Base-by-base conservation (phyloP, 1,284 basidiomycete species). In the Heterobasidion occidentale region DNA sequence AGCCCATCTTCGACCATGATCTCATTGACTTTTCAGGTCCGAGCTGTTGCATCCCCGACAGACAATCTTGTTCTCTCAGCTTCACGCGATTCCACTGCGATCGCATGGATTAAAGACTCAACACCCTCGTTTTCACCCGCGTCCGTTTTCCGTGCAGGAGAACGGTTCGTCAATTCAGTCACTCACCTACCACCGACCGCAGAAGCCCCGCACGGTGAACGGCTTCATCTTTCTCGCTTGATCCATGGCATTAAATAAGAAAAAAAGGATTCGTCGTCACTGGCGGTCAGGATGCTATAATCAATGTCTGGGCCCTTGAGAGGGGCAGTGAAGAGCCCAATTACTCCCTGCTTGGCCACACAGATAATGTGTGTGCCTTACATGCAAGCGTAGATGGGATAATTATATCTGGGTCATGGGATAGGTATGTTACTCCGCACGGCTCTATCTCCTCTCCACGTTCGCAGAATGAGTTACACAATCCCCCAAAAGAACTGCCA, bases 381-480 rank as follows among this genome's bases (percentile, higher is more conserved):
- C 81, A 92, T 66, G 80, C 84, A 6, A 81, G 82, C 19, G 69
- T 80, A 11, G 77, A 78, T 56, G 90, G 91, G 7, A 77, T 82
- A 56, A 84, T 96, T 59, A 84, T 96, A 56, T 95, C 93, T n/a
- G 96, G 96, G 19, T 96, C 93, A 58, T 99, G 96, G 96, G 97
- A 99, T 73, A 88, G 81, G 93, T 94, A 66, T 71, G 86, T 71
- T 15, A 33, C 27, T 27, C 27, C 27, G 27, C 51, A 56, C 17
- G 12, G 52, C 7, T 58, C 53, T 46, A 14, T 19, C 42, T 9
- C 12, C 7, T 7, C 7, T 5, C 20, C 11, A 20, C 14, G 19
- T 45, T 14, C 44, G 42, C 17, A 53, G 8, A 9, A 51, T 27
- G 27, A 46, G 38, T 42, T 35, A 34, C 51, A 36, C 49, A 15